Percentiles rank a stretch among this genome's conserved stretches.
These are phyloP conservation scores for Calonectria henricotiae DNA, from an alignment of 2,329 filamentous ascomycete genomes.

Conservation along the genomic window DNA sequence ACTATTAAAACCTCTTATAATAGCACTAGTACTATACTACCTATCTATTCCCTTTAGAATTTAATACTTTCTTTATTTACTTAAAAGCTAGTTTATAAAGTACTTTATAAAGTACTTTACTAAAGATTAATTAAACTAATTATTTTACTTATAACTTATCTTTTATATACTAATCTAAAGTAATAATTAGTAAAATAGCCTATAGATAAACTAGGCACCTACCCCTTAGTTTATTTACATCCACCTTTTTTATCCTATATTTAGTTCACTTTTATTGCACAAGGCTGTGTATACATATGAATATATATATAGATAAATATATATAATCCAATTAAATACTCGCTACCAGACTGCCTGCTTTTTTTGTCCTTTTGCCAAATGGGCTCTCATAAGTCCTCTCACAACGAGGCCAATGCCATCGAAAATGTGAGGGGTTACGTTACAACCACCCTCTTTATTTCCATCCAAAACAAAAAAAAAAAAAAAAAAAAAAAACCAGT, in stretches of 20 bases:
- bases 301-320: neutral
- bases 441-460: conserved; percentile 23
- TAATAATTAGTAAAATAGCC: too few species aligned
- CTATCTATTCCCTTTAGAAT: too few species aligned
- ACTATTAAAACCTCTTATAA: too few species aligned
- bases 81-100: too few species aligned
- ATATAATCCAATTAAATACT: conserved; percentile 24
- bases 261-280: conserved; percentile 1
- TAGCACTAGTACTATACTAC: too few species aligned
- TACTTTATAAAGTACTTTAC: too few species aligned
- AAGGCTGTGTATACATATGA: conserved; percentile 10
- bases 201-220: too few species aligned
- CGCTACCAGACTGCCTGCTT: conserved; percentile 15
- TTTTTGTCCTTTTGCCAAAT: conserved; percentile 24
- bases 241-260: neutral
- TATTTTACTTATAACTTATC: too few species aligned
- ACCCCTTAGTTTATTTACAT: too few species aligned
- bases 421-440: conserved; percentile 16
- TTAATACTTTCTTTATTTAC: too few species aligned
- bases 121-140: too few species aligned
- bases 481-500: conserved; percentile 5
- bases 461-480: conserved; percentile 5
- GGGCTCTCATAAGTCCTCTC: conserved; percentile 25
- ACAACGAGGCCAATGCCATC: conserved; percentile 13
- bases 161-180: too few species aligned